phyloP scores from a whole-genome alignment of 371 early-diverging fungal species.

The Blakeslea trispora region DNA sequence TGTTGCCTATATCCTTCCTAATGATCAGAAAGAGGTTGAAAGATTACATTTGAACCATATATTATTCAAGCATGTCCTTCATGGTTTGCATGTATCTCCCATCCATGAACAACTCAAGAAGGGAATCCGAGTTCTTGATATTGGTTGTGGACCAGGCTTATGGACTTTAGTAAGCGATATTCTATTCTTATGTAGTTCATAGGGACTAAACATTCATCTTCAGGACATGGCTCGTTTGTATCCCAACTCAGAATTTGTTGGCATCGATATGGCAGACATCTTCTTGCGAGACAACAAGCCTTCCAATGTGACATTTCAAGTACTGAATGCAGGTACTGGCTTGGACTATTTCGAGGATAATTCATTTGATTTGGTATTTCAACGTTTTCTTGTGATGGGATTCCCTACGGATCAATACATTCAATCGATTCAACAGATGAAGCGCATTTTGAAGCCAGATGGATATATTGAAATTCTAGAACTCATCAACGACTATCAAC shows the following conservation, averaged over 20 bases:
- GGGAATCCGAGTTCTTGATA: conserved; percentile 45
- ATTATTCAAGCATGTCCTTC: conserved; percentile 34
- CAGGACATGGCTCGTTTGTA: conserved; percentile 51
- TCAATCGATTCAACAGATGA: conserved; percentile 37
- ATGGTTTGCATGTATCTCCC: conserved; percentile 38
- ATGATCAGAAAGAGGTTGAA: conserved; percentile 41
- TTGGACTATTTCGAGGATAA: conserved; percentile 33
- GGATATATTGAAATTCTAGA: conserved; percentile 48
- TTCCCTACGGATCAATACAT: conserved; percentile 36
- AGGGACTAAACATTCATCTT: too few species aligned
- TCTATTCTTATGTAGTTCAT: too few species aligned
- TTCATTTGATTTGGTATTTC: conserved; percentile 50
- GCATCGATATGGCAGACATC: conserved; percentile 47
- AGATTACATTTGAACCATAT: conserved; percentile 41
- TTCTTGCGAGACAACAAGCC: conserved; percentile 32
- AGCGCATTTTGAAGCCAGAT: conserved; percentile 40
- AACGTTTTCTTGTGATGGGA: conserved; percentile 52
- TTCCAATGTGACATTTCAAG: conserved; percentile 33
- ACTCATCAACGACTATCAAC: conserved; percentile 35
- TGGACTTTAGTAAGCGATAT: conserved; percentile 48
- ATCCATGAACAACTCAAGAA: conserved; percentile 39
- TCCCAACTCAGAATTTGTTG: conserved; percentile 48
- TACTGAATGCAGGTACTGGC: conserved; percentile 35
- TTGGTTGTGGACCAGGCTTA: conserved; percentile 54
- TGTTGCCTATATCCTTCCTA: conserved; percentile 47